These are phyloP conservation scores for Claviceps lovelessii DNA, from an alignment of 2,329 filamentous ascomycete species.

Conservation along the genomic window DNA sequence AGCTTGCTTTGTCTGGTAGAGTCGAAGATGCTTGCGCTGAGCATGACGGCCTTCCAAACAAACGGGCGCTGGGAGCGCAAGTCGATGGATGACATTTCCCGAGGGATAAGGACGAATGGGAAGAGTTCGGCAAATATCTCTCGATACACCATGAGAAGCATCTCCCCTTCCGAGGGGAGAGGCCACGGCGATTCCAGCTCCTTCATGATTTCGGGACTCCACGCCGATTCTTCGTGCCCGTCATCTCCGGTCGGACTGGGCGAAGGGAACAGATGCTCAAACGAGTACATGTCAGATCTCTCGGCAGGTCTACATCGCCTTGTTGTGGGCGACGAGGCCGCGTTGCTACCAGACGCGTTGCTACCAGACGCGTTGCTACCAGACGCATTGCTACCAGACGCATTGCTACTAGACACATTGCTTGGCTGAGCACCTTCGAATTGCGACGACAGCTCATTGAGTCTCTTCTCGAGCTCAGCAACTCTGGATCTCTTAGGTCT, in stretches of 20 bases:
- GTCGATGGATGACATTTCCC: slow-evolving; percentile 20
- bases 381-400: slow-evolving; percentile 1
- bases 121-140: slow-evolving; percentile 22
- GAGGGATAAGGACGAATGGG: slow-evolving; percentile 31
- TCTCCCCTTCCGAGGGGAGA: slow-evolving; percentile 24
- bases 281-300: slow-evolving; percentile 13
- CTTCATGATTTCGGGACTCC: slow-evolving; percentile 10
- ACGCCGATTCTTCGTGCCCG: slow-evolving; percentile 9
- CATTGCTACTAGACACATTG: slow-evolving; percentile 4
- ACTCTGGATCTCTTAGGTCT: slow-evolving; percentile 33
- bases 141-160: slow-evolving; percentile 24
- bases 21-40: slow-evolving; percentile 28
- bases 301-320: slow-evolving; percentile 4
- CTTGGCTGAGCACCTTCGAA: slow-evolving; percentile 18
- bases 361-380: slow-evolving; percentile 1
- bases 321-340: slow-evolving; percentile 4
- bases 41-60: slow-evolving; percentile 36
- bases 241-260: slow-evolving; percentile 11
- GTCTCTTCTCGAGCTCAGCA: slow-evolving; percentile 34
- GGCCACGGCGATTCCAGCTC: slow-evolving; percentile 27
- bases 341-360: slow-evolving; percentile 4
- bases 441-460: slow-evolving; percentile 34
- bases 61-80: slow-evolving; percentile 27
- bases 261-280: slow-evolving; percentile 23
- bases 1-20: slow-evolving; percentile 28